Percentiles rank a stretch among this genome's conserved stretches.
These are phyloP conservation scores for Colletotrichum coccodes DNA, from an alignment of 2,329 filamentous ascomycete genomes.

Conservation along the genomic window DNA sequence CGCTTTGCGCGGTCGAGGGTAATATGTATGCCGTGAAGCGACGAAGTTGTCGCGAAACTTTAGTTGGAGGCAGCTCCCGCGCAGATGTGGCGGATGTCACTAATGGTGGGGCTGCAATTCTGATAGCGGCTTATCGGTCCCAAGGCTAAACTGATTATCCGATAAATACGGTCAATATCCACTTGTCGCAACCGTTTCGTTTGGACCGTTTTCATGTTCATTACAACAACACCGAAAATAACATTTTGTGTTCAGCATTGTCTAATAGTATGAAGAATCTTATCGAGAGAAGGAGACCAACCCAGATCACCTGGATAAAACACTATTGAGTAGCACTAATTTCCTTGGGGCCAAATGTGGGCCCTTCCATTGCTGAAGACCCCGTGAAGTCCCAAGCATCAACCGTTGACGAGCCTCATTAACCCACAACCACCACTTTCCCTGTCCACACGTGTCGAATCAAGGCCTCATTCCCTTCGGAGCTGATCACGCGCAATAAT, in stretches of 20 bases:
- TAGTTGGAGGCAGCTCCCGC: not conserved
- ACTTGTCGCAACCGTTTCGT: not conserved
- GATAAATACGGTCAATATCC: not conserved
- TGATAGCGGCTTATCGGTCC: not conserved
- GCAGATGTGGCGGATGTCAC: slow-evolving; percentile 11
- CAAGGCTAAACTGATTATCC: not conserved
- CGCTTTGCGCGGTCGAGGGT: not conserved
- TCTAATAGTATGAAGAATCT: too few relatives aligned
- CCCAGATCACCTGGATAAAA: too few relatives aligned
- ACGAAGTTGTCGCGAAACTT: slow-evolving; percentile 8
- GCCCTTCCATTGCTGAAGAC: not conserved
- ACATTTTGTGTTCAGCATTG: not conserved
- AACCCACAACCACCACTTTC: not conserved
- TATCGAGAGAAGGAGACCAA: not conserved
- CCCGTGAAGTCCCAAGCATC: not conserved
- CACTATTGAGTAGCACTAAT: too few relatives aligned
- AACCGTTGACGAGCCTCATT: slow-evolving; percentile 1
- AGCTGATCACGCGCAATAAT: slow-evolving; percentile 11
- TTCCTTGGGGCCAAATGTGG: not conserved
- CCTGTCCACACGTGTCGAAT: slow-evolving; percentile 17
- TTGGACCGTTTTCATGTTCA: not conserved
- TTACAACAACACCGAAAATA: not conserved
- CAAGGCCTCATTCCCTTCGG: not conserved
- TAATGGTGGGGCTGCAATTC: not conserved
- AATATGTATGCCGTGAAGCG: not conserved